Base-by-base conservation (phyloP, 192 early-diverging fungal species). In the Coemansia sp. region DNA sequence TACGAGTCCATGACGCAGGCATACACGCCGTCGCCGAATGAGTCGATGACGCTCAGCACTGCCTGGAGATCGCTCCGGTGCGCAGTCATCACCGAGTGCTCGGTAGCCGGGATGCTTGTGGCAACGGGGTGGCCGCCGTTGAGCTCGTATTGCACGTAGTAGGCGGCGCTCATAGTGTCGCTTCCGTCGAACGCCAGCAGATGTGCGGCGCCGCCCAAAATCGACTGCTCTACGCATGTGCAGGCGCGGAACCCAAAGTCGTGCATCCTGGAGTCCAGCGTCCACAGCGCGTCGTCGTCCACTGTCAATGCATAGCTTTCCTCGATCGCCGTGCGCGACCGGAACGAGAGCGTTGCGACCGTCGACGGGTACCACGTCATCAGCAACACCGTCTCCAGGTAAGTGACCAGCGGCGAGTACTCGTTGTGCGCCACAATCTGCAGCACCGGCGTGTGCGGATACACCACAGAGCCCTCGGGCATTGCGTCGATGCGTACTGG, bases 161-260 rank as follows among this genome's bases (percentile, higher is more conserved):
- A 93, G 1, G 88, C 88, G 2, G 91, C 91, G 40, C 82, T 84
- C 68, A 95, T 65, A 7, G 91, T 95, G 57, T 93, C 93, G 0
- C 87, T 87, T 27, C 92, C 92, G 30, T 79, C 81, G 64, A 93
- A 95, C 59, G 89, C 92, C 60, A 95, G 77, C 67, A 94, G 62
- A 65, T 95, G 93, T 14, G 91, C 90, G 11, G 84, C 76, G n/a
- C 91, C 91, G 29, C 93, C 93, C 50, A 93, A 83, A 55, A 93
- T 84, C 20, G 91, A 87, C 69, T 95, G 93, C 65, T 95, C 93
- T 4, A 92, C 86, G 20, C 81, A 85, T 0, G 93, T 91, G 83
- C 87, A 93, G 2, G 84, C 93, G 36, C 93, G 91, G 73, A 95
- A 95, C n/a, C 93, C 93, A 78, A 93, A 95, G 69, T 95, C 93